A percentile compares a stretch with the other conserved stretches of the same genome.
These are phyloP conservation scores for Trichoderma atroviride DNA, from an alignment of 2,329 filamentous ascomycete species.

Conservation along the genomic window DNA sequence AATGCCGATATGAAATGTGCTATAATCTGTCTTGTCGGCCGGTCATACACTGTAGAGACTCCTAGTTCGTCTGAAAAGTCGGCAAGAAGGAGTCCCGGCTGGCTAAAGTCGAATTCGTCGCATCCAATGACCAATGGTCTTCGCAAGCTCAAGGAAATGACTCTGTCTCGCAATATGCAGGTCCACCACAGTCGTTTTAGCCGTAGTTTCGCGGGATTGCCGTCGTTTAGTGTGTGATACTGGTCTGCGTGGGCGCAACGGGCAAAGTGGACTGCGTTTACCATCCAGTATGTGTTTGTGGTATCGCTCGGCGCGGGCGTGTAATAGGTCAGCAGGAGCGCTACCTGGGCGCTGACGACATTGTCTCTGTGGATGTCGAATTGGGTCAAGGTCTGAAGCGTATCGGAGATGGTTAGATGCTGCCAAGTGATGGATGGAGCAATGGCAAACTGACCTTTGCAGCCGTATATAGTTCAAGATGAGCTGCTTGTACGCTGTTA, in stretches of 20 bases:
- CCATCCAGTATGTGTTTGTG: slow-evolving; percentile 23
- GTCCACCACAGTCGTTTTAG: slow-evolving; percentile 25
- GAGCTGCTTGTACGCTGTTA: slow-evolving; percentile 15
- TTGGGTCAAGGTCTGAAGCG: slow-evolving; percentile 4
- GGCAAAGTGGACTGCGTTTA: slow-evolving; percentile 15
- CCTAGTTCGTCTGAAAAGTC: slow-evolving; percentile 17
- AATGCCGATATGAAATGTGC: slow-evolving; percentile 15
- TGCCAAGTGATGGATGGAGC: no score
- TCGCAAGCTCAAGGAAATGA: slow-evolving; percentile 21
- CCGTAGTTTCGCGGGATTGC: background rate
- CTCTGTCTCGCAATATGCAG: slow-evolving; percentile 16
- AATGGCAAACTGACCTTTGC: slow-evolving; percentile 1
- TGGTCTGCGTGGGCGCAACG: slow-evolving; percentile 20
- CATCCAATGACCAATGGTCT: slow-evolving; percentile 13
- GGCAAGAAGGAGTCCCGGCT: background rate
- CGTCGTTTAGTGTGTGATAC: slow-evolving; percentile 3
- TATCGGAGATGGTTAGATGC: background rate
- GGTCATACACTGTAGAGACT: slow-evolving; percentile 16
- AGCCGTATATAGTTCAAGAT: slow-evolving; percentile 1
- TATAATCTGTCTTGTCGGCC: slow-evolving; percentile 16
- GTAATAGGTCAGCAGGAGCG: slow-evolving; percentile 20
- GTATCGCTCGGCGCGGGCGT: slow-evolving; percentile 10
- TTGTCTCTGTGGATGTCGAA: slow-evolving; percentile 21
- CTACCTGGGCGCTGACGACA: slow-evolving; percentile 18
- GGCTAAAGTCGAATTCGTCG: slow-evolving; percentile 18